phyloP scores from a whole-genome alignment of 768 basidiomycete species.

The Scleroderma citrinum region DNA sequence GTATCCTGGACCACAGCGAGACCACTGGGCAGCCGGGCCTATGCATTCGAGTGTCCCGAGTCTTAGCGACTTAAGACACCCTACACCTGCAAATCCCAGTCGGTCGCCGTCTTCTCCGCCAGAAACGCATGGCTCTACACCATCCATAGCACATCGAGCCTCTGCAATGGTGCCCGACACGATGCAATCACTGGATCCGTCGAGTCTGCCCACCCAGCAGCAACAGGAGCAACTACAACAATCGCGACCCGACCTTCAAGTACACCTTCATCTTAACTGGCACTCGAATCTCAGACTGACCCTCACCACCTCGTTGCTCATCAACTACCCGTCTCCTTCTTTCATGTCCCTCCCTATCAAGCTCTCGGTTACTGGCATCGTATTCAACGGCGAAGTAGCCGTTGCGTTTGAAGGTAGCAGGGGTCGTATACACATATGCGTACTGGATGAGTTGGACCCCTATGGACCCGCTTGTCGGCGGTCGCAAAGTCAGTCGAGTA shows the following conservation, averaged over 20 bases:
- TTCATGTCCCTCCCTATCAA: conserved; percentile 98
- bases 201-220: conserved; percentile 7
- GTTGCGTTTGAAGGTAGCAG: conserved; percentile 88
- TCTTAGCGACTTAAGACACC: conserved; percentile 32
- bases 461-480: conserved; percentile 69
- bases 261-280: conserved; percentile 84
- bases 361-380: conserved; percentile 83
- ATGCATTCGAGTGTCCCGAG: conserved; percentile 32
- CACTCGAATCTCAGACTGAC: conserved; percentile 84
- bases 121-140: conserved; percentile 9
- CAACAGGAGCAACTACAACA: conserved; percentile 22
- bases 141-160: conserved; percentile 13
- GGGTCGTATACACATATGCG: conserved; percentile 77
- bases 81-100: conserved; percentile 23
- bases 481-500: conserved; percentile 38
- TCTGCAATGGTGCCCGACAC: conserved; percentile 10
- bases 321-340: conserved; percentile 93
- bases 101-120: conserved; percentile 29
- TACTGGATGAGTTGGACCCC: conserved; percentile 84
- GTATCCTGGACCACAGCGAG: conserved; percentile 32
- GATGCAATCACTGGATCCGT: conserved; percentile 10
- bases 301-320: conserved; percentile 85
- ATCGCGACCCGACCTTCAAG: conserved; percentile 63
- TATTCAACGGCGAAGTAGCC: conserved; percentile 82
- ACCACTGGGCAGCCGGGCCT: conserved; percentile 37